Conservation (phyloP, 1,139 yeast genomes). For the Diutina catenulata region DNA sequence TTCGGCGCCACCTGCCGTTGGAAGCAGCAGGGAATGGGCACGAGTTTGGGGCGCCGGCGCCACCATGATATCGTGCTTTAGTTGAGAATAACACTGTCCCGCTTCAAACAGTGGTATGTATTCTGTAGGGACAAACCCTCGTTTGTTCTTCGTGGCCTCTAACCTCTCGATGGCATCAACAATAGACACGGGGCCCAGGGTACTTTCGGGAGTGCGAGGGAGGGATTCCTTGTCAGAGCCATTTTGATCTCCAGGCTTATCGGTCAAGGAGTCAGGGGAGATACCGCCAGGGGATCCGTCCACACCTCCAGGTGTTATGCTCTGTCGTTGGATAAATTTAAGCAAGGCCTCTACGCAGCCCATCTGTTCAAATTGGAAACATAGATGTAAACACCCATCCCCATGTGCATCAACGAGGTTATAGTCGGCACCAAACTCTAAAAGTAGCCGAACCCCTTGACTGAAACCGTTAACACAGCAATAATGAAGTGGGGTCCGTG, state of each 20-base stretch:
- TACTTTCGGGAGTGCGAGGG: background rate
- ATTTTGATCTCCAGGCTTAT: background rate
- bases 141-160: slow-evolving; percentile 34
- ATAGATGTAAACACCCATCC: slow-evolving; percentile 69
- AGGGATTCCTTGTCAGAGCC: background rate
- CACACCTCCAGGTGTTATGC: background rate
- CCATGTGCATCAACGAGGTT: slow-evolving; percentile 49
- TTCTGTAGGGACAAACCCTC: slow-evolving; percentile 64
- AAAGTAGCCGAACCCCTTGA: slow-evolving; percentile 57
- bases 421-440: slow-evolving; percentile 76
- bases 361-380: slow-evolving; percentile 64
- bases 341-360: slow-evolving; percentile 53
- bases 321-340: slow-evolving; percentile 15
- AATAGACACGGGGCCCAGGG: slow-evolving; percentile 7
- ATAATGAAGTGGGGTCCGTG: slow-evolving; percentile 64
- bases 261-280: background rate
- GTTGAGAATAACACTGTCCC: slow-evolving; percentile 5
- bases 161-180: slow-evolving; percentile 30
- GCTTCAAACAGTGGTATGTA: slow-evolving; percentile 20
- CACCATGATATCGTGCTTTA: background rate
- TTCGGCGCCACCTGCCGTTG: background rate
- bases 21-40: slow-evolving; percentile 4
- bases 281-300: background rate
- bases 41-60: background rate
- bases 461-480: slow-evolving; percentile 58